These are phyloP conservation scores for Triticum monococcum DNA, from an alignment of 176 grass and related monocot genomes.

Conservation along the genomic window DNA sequence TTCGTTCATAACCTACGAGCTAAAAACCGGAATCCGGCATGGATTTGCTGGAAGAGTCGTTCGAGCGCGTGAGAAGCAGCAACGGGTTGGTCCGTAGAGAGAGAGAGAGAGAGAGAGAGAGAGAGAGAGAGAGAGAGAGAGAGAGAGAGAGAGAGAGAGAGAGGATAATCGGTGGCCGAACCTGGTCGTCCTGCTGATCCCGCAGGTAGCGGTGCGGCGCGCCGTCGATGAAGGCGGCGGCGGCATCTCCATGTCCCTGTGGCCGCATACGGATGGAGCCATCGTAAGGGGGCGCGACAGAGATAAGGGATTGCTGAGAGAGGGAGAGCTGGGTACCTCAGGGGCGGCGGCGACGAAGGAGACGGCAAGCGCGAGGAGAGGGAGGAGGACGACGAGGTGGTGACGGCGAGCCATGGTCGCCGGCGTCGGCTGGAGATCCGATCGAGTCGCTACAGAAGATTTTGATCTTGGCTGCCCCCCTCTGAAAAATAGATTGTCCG, in stretches of 20 bases:
- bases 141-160: constrained; percentile 11
- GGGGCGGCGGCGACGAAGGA: constrained; percentile 15
- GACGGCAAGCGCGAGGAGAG: constrained; percentile 14
- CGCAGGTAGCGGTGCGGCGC: constrained; percentile 46
- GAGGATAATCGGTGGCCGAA: neutral
- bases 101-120: constrained; percentile 13
- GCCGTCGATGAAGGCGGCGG: constrained; percentile 42
- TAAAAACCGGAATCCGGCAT: neutral
- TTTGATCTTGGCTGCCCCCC: constrained; percentile 8
- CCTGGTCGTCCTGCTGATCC: constrained; percentile 36
- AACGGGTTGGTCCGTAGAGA: neutral
- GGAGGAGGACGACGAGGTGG: neutral
- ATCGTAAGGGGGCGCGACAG: neutral
- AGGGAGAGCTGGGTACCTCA: constrained; percentile 22
- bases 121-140: neutral
- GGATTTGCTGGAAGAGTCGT: neutral
- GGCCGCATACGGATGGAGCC: neutral
- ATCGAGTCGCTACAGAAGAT: neutral
- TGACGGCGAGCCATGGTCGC: constrained; percentile 27
- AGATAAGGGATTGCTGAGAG: neutral
- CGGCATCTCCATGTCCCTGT: constrained; percentile 9
- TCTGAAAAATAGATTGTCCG: neutral
- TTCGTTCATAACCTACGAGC: neutral
- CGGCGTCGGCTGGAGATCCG: constrained; percentile 18
- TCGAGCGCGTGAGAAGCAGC: neutral